Conservation (phyloP, 495 filamentous ascomycete genomes). For the Podospora pseudocomata region DNA sequence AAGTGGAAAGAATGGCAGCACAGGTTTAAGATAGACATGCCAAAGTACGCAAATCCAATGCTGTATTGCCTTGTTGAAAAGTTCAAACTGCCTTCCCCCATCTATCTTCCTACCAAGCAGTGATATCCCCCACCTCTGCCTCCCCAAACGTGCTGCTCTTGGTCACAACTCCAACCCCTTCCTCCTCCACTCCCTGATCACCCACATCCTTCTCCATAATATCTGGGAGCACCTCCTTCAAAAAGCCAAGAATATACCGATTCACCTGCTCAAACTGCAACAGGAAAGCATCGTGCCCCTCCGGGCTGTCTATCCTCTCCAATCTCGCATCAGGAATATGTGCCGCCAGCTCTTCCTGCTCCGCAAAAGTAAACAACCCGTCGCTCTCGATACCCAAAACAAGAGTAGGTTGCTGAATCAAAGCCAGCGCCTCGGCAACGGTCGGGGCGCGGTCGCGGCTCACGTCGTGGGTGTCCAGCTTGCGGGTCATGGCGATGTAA, state of each 20-base stretch:
- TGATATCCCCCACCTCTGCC: constrained; percentile 95
- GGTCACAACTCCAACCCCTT: constrained; percentile 49
- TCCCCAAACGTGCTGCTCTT: constrained; percentile 91
- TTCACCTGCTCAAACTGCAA: constrained; percentile 98
- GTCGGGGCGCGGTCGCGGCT: constrained; percentile 64
- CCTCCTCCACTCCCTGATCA: constrained; percentile 42
- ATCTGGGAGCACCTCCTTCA: constrained; percentile 76
- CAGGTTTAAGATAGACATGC: neutral
- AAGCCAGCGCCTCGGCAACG: constrained; percentile 67
- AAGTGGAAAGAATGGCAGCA: no score
- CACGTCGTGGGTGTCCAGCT: constrained; percentile 97
- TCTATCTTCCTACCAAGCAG: constrained; percentile 67
- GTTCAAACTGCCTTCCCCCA: neutral
- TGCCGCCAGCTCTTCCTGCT: constrained; percentile 86
- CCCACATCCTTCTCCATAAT: constrained; percentile 68
- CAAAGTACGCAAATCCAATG: neutral
- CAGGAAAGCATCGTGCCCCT: constrained; percentile 95
- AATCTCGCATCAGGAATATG: constrained; percentile 75
- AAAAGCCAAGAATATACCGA: constrained; percentile 74
- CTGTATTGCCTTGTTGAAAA: neutral
- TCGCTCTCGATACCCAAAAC: constrained; percentile 93
- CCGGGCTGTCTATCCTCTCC: constrained; percentile 82
- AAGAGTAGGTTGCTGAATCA: constrained; percentile 81
- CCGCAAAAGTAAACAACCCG: constrained; percentile 92
- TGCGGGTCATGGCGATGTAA: constrained; percentile 97